Evolutionary conservation across 148 eudicot species (phyloP).

Genomic region (Chenopodium quinoa): DNA sequence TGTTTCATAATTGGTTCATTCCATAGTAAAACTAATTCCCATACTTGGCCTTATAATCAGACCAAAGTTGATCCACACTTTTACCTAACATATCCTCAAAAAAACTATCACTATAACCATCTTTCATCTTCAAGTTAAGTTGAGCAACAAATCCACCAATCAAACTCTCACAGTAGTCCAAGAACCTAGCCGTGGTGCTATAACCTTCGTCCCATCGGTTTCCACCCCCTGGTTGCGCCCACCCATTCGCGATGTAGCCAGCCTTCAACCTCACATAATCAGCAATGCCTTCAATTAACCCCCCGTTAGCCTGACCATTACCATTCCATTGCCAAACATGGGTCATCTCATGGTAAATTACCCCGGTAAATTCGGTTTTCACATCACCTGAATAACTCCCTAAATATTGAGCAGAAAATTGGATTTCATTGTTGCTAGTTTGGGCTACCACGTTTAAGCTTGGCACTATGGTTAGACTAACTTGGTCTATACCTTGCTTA

Average conservation of each 20-base stretch:
- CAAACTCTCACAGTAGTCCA: conserved; percentile 51
- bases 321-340: conserved; percentile 56
- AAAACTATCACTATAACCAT: conserved; percentile 29
- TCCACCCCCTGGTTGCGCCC: conserved; percentile 48
- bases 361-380: conserved; percentile 33
- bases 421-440: conserved; percentile 16
- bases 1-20: neutral
- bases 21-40: neutral
- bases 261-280: conserved; percentile 49
- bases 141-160: conserved; percentile 43
- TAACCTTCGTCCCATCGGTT: conserved; percentile 40
- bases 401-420: conserved; percentile 17
- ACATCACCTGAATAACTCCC: conserved; percentile 26
- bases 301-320: conserved; percentile 26
- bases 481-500: neutral
- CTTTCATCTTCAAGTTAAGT: conserved; percentile 43
- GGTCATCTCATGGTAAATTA: conserved; percentile 50
- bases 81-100: conserved; percentile 33
- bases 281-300: conserved; percentile 50
- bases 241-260: conserved; percentile 28
- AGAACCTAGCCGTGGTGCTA: conserved; percentile 43
- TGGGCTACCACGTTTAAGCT: conserved; percentile 8
- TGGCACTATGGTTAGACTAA: conserved; percentile 15
- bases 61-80: conserved; percentile 24
- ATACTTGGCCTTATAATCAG: conserved; percentile 31